Percentiles rank a stretch among this genome's conserved stretches.
These are phyloP conservation scores for Aphanocladium album DNA, from an alignment of 2,329 filamentous ascomycete species.

Conservation along the genomic window DNA sequence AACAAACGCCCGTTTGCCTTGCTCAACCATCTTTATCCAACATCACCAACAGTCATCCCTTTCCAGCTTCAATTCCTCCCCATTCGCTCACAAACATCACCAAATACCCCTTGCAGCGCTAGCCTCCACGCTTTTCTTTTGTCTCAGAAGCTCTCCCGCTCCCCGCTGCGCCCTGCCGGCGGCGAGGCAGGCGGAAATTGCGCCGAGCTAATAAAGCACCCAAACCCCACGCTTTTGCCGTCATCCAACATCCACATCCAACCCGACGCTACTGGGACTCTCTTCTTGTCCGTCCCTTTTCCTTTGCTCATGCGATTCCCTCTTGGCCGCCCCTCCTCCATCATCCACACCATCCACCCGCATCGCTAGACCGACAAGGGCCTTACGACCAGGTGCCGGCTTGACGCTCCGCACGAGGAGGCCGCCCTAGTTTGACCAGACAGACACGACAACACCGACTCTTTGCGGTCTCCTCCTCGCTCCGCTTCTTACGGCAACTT, in stretches of 20 bases:
- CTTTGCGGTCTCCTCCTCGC: no score
- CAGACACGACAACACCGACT: neutral
- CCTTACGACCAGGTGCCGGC: neutral
- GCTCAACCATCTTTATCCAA: neutral
- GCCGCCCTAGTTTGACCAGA: no score
- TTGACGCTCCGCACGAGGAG: no score
- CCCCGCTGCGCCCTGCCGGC: neutral
- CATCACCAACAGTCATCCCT: neutral
- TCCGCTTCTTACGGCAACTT: neutral
- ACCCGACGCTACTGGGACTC: neutral
- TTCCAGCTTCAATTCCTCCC: neutral
- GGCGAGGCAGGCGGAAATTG: constrained; percentile 5
- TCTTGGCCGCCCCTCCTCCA: neutral
- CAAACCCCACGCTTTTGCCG: neutral
- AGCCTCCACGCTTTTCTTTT: neutral
- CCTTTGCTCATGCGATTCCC: no score
- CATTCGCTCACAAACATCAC: neutral
- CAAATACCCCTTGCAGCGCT: neutral
- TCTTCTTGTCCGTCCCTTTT: neutral
- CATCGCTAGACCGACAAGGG: neutral
- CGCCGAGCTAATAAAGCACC: neutral
- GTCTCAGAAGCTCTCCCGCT: neutral
- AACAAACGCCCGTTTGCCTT: neutral
- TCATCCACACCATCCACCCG: neutral
- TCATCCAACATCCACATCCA: neutral